Evolutionary conservation across 139 green algal species (phyloP).

Genomic region (Ulvella scutata): DNA sequence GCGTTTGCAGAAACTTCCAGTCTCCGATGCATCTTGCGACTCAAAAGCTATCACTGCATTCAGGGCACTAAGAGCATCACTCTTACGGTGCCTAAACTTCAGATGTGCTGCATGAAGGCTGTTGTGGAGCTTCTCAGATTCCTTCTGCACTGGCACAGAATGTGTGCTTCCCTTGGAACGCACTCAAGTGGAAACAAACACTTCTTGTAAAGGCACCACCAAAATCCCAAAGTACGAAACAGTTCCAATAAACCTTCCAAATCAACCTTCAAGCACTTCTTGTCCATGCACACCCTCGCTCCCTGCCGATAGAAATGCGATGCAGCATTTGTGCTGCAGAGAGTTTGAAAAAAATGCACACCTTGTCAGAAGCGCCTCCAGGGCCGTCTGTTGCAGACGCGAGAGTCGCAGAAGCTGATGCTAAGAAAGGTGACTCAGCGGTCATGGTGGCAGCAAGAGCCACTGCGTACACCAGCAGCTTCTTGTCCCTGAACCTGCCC

Average conservation of each 20-base stretch:
- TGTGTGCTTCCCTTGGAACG: neutral
- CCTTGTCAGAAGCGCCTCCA: neutral
- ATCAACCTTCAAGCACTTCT: too few species aligned
- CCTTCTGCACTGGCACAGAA: slow-evolving; percentile 4
- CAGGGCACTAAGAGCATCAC: slow-evolving; percentile 66
- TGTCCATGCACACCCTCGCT: too few species aligned
- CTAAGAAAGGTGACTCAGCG: neutral
- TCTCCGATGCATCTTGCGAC: neutral
- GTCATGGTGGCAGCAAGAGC: neutral
- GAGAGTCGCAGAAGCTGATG: neutral
- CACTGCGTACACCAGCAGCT: neutral
- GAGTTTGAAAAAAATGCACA: too few species aligned
- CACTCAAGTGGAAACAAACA: neutral
- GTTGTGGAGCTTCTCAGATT: slow-evolving; percentile 2
- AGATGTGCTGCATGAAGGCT: slow-evolving; percentile 34
- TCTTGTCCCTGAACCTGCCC: neutral
- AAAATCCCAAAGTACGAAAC: too few species aligned
- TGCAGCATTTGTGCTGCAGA: too few species aligned
- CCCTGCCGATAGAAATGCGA: too few species aligned
- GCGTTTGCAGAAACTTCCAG: slow-evolving; percentile 28
- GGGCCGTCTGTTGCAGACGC: slow-evolving; percentile 4
- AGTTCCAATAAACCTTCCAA: too few species aligned
- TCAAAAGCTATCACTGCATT: slow-evolving; percentile 47
- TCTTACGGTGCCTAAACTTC: slow-evolving; percentile 31
- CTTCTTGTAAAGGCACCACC: neutral